Percentiles rank a stretch among this genome's conserved stretches.
phyloP scores from a whole-genome alignment of 2,329 filamentous ascomycete species.

The Akanthomyces uredinophilus region DNA sequence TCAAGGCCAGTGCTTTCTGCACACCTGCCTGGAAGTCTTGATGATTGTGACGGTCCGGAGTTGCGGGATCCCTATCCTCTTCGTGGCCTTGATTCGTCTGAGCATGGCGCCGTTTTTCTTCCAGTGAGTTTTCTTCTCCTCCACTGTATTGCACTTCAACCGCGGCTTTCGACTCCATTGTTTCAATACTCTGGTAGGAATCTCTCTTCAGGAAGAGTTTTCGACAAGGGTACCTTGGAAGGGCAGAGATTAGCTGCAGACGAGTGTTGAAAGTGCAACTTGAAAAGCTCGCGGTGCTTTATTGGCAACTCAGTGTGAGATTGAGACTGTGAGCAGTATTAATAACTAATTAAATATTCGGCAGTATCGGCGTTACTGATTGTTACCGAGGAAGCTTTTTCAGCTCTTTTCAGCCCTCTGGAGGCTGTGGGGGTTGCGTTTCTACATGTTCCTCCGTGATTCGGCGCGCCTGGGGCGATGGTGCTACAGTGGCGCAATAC shows the following conservation, averaged over 20 bases:
- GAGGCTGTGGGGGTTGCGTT: not conserved
- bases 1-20: not conserved
- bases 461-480: not conserved
- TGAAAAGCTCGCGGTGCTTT: too few species aligned
- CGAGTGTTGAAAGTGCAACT: not conserved
- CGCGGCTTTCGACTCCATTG: not conserved
- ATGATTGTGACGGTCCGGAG: too few species aligned
- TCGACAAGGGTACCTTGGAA: not conserved
- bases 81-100: not conserved
- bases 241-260: not conserved
- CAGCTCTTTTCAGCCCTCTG: not conserved
- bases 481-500: not conserved
- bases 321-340: not conserved
- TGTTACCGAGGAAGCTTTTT: not conserved
- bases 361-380: not conserved
- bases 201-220: not conserved
- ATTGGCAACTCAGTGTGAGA: too few species aligned
- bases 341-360: not conserved
- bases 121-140: too few species aligned
- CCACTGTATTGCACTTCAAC: not conserved
- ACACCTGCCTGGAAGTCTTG: not conserved
- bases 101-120: not conserved
- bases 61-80: too few species aligned
- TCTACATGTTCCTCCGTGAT: not conserved
- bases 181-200: too few species aligned